These are phyloP conservation scores for Pythium vanterpoolii DNA, from an alignment of 352 stramenopile genomes.

Conservation along the genomic window DNA sequence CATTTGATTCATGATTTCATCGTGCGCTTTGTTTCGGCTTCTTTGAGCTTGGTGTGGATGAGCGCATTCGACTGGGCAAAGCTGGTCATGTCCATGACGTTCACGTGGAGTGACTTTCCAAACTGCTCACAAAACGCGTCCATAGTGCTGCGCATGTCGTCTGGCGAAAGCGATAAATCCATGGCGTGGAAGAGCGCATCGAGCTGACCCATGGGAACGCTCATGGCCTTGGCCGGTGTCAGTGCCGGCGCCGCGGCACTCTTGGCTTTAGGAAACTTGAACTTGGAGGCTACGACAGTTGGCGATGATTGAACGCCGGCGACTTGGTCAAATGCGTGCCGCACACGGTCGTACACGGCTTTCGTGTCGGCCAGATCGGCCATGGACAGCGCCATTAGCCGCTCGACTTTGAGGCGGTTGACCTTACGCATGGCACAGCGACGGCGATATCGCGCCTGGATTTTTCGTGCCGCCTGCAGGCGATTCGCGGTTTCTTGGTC, in stretches of 20 bases:
- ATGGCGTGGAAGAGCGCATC: slow-evolving; percentile 41
- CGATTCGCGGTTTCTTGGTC: slow-evolving; percentile 24
- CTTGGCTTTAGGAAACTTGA: slow-evolving; percentile 28
- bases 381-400: slow-evolving; percentile 42
- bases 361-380: slow-evolving; percentile 47
- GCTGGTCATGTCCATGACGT: slow-evolving; percentile 59
- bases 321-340: slow-evolving; percentile 38
- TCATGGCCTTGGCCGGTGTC: slow-evolving; percentile 24
- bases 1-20: no score
- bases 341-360: slow-evolving; percentile 42
- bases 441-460: slow-evolving; percentile 65
- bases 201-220: slow-evolving; percentile 38
- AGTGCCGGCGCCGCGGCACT: background rate
- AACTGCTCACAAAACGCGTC: slow-evolving; percentile 36
- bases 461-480: slow-evolving; percentile 42
- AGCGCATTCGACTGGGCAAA: slow-evolving; percentile 40
- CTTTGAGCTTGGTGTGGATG: slow-evolving; percentile 21
- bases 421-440: slow-evolving; percentile 49
- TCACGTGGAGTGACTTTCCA: slow-evolving; percentile 42
- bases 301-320: background rate
- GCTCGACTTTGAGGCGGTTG: slow-evolving; percentile 42
- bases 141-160: slow-evolving; percentile 27
- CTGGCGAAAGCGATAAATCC: slow-evolving; percentile 28
- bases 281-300: background rate
- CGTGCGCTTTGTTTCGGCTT: no score